Conservation (phyloP, 164 flowering plant genomes). For the Aristolochia fimbriata region DNA sequence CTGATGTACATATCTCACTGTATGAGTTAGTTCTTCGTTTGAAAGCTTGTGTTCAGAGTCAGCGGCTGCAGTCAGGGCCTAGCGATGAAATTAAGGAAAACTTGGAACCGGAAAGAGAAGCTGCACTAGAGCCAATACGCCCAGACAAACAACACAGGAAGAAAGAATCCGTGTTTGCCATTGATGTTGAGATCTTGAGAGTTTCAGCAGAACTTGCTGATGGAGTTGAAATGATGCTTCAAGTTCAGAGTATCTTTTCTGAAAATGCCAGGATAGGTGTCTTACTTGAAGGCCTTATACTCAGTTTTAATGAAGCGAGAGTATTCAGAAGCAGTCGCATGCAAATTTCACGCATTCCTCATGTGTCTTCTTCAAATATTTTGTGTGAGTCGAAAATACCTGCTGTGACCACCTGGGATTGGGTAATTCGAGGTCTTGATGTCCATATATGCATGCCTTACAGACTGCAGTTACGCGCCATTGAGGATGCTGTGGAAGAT, state of each 20-base stretch:
- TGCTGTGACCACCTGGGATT: conserved; percentile 65
- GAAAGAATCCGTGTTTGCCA: conserved; percentile 76
- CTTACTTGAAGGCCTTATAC: conserved; percentile 86
- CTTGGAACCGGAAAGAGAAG: conserved; percentile 32
- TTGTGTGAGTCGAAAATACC: conserved; percentile 35
- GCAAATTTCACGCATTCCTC: conserved; percentile 94
- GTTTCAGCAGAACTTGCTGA: conserved; percentile 81
- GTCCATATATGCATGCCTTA: conserved; percentile 94
- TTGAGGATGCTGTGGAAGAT: conserved; percentile 97
- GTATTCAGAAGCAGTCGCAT: conserved; percentile 83
- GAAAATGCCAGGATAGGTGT: conserved; percentile 92
- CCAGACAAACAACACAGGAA: conserved; percentile 46
- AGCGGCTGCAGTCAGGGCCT: conserved; percentile 37
- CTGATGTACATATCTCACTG: conserved; percentile 80
- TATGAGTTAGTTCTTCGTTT: conserved; percentile 62
- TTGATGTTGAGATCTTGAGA: conserved; percentile 82
- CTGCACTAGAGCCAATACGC: conserved; percentile 24
- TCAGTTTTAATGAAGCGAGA: conserved; percentile 60
- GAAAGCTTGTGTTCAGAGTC: conserved; percentile 45
- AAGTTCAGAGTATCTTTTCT: conserved; percentile 72
- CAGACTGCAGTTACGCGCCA: conserved; percentile 87
- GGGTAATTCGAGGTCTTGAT: conserved; percentile 93
- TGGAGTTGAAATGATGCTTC: conserved; percentile 58
- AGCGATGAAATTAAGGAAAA: conserved; percentile 24
- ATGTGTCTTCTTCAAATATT: conserved; percentile 25